Evolutionary conservation across 139 green algal species (phyloP).

Genomic region (Asterochloris sp.): DNA sequence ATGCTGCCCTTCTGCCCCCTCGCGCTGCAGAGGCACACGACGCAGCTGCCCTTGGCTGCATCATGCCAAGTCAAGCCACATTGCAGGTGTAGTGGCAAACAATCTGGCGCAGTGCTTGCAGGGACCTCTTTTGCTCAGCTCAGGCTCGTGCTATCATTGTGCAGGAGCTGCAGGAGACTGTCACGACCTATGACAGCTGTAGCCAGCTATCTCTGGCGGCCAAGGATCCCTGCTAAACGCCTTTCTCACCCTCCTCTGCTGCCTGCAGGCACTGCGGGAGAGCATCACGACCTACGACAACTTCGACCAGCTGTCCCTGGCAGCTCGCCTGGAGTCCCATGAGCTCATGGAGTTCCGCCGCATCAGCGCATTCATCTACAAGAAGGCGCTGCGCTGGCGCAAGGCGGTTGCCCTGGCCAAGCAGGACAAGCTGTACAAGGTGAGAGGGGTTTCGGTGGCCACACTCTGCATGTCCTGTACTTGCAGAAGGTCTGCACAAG

Average conservation of each 20-base stretch:
- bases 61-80: no score
- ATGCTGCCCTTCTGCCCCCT: no score
- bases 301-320: slow-evolving; percentile 88
- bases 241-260: no score
- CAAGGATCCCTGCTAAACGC: background rate
- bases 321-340: slow-evolving; percentile 82
- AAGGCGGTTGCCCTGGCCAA: slow-evolving; percentile 82
- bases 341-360: slow-evolving; percentile 96
- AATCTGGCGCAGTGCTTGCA: no score
- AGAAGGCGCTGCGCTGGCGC: slow-evolving; percentile 84
- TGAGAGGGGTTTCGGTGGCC: background rate
- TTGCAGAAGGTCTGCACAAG: background rate
- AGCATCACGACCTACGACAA: slow-evolving; percentile 95
- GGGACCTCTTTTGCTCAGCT: no score
- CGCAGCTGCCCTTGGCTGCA: no score
- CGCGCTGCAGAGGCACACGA: no score
- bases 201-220: no score
- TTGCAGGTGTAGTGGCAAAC: no score
- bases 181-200: background rate
- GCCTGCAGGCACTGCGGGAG: slow-evolving; percentile 43
- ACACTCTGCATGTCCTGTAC: background rate
- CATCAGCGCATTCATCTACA: slow-evolving; percentile 90
- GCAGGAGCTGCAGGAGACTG: background rate
- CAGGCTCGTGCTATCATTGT: background rate
- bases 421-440: slow-evolving; percentile 69